Percentiles rank a stretch among this genome's conserved stretches.
phyloP scores from a whole-genome alignment of 495 filamentous ascomycete genomes.

The Penicillium verhagenii region DNA sequence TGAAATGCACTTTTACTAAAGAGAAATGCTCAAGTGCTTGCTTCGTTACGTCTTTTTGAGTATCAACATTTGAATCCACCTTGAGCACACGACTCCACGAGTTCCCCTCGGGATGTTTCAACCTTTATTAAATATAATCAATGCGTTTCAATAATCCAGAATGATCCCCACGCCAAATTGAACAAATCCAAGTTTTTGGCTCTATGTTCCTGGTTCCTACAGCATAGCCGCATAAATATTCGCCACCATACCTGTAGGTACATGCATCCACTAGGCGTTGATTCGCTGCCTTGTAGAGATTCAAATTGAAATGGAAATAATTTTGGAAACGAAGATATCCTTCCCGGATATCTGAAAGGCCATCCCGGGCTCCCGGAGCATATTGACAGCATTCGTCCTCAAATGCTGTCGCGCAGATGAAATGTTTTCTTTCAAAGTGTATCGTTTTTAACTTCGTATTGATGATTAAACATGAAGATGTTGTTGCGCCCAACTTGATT shows the following conservation, averaged over 20 bases:
- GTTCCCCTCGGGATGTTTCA: slow-evolving; percentile 2
- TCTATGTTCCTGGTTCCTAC: background rate
- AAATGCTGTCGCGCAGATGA: too few relatives aligned
- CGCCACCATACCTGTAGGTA: background rate
- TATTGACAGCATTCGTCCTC: too few relatives aligned
- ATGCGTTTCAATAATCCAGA: background rate
- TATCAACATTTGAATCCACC: background rate
- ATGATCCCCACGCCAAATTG: background rate
- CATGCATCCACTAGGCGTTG: background rate
- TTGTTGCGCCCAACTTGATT: slow-evolving; percentile 1
- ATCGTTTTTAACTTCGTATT: too few relatives aligned
- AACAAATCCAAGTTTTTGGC: background rate
- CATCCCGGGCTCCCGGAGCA: too few relatives aligned
- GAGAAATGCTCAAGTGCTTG: too few relatives aligned
- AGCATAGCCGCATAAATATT: background rate
- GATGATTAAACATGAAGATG: too few relatives aligned
- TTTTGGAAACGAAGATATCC: too few relatives aligned
- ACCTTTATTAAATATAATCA: background rate
- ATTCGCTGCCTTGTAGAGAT: background rate
- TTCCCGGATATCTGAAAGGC: too few relatives aligned
- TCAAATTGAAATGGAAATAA: too few relatives aligned
- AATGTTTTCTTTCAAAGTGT: too few relatives aligned
- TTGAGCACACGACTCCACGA: slow-evolving; percentile 4
- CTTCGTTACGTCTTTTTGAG: too few relatives aligned
- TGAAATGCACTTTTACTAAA: too few relatives aligned